A percentile compares a stretch with the other conserved stretches of the same genome.
These are phyloP conservation scores for Penicillium sclerotiorum DNA, from an alignment of 2,329 filamentous ascomycete species.

Conservation along the genomic window DNA sequence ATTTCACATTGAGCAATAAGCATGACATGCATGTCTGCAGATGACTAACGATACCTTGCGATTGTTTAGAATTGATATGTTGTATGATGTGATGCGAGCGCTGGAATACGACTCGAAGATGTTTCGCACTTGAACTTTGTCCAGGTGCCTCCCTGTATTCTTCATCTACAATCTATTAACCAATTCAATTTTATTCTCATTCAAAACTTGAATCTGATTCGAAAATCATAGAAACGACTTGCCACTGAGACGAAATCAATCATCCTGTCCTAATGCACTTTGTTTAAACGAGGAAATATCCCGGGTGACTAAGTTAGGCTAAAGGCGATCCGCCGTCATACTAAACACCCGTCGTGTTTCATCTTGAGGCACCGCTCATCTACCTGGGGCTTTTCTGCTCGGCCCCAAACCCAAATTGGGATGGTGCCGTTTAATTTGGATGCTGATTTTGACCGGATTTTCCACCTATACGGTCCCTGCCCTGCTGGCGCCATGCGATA, in stretches of 20 bases:
- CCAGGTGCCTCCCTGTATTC: neutral
- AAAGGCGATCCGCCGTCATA: conserved; percentile 6
- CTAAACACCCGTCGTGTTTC: conserved; percentile 24
- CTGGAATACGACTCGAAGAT: neutral
- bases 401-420: conserved; percentile 16
- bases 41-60: neutral
- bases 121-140: neutral
- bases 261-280: neutral
- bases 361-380: conserved; percentile 22
- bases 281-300: neutral
- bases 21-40: conserved; percentile 2
- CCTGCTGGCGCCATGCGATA: neutral
- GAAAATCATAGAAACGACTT: neutral
- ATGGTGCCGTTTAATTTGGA: conserved; percentile 18
- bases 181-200: neutral
- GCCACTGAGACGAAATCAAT: too few relatives aligned
- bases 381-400: conserved; percentile 13
- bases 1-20: conserved; percentile 33
- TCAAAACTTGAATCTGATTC: neutral
- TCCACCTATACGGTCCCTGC: conserved; percentile 11
- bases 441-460: conserved; percentile 5
- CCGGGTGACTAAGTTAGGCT: neutral
- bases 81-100: conserved; percentile 9
- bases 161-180: too few relatives aligned
- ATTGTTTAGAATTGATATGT: neutral